Evolutionary conservation across 352 stramenopile species (phyloP), one percentile per base, ranked within the genome.

Genomic region (Saprolegnia parasitica): DNA sequence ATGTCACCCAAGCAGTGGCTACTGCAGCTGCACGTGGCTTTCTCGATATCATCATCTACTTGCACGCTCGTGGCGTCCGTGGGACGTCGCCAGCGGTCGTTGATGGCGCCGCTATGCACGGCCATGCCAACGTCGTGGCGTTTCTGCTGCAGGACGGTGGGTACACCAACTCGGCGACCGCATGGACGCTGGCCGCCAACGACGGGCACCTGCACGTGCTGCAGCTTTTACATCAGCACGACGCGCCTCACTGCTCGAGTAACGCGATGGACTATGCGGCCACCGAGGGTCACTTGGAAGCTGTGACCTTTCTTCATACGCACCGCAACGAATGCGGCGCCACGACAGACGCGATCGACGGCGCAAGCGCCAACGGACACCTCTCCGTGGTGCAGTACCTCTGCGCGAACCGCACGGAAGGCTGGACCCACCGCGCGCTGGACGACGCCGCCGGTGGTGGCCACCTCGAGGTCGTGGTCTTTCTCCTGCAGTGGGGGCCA

Each of bases 191-290:
- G 1, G 66, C 66, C 1, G 66, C 66, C n/a, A 67, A 57, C 26
- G 58, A 54, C 58, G 66, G 66, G n/a, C 58, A 72, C 39, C 11
- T 72, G 35, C 5, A 68, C 23, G 39, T 72, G 9, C 29, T 72
- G 4, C 21, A 37, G 26, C 57, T n/a, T 15, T 46, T 72, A 3
- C 66, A 72, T 46, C 20, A 58, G 16, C 49, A 67, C 24, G 10
- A 52, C 18, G 58, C 56, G 42, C n/a, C 56, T 1, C 52, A 60
- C n/a, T 72, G 66, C 66, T 50, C 66, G 6, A 11, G 11, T 35
- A 21, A 58, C 37, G 66, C 66, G 18, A 67, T 72, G 55, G 66
- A 72, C 52, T 68, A 35, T 18, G 66, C 66, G 16, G 66, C 66
- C 1, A 42, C 39, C 15, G 49, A 72, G 11, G 66, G 66, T 9